These are phyloP conservation scores for Trichoderma sp. DNA, from an alignment of 2,329 filamentous ascomycete species.

Conservation along the genomic window DNA sequence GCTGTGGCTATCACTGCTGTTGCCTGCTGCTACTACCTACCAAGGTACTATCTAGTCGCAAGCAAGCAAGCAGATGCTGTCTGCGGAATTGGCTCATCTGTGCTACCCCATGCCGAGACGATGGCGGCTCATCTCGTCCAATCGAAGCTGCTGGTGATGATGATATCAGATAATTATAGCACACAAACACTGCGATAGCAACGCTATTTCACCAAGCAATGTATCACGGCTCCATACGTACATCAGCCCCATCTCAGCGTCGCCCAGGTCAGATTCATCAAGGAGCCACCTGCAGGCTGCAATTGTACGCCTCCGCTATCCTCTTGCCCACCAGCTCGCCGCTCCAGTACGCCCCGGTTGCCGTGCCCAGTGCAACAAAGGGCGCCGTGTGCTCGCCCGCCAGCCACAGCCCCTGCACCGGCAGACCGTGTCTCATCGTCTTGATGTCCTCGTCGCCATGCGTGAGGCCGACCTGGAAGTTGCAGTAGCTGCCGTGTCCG, in stretches of 20 bases:
- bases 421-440: constrained; percentile 62
- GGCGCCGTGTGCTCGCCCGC: constrained; percentile 90
- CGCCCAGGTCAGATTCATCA: not conserved
- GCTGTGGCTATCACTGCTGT: not conserved
- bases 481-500: constrained; percentile 80
- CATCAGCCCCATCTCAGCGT: not conserved
- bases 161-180: not conserved
- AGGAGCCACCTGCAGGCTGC: constrained; percentile 34
- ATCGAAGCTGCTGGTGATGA: not conserved
- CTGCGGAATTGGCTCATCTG: constrained; percentile 2
- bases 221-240: not conserved
- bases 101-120: not conserved
- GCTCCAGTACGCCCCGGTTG: constrained; percentile 89
- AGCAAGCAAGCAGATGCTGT: not conserved
- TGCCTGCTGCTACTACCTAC: not conserved
- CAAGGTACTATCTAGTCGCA: not conserved
- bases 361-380: constrained; percentile 85
- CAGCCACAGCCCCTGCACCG: constrained; percentile 74
- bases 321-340: constrained; percentile 75
- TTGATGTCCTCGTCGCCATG: constrained; percentile 73
- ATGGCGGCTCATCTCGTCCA: not conserved
- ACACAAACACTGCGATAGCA: no score
- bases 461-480: constrained; percentile 77
- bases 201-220: not conserved
- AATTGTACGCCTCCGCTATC: constrained; percentile 57